Conservation (phyloP, 1,284 basidiomycete species). For the Trametes versicolor region DNA sequence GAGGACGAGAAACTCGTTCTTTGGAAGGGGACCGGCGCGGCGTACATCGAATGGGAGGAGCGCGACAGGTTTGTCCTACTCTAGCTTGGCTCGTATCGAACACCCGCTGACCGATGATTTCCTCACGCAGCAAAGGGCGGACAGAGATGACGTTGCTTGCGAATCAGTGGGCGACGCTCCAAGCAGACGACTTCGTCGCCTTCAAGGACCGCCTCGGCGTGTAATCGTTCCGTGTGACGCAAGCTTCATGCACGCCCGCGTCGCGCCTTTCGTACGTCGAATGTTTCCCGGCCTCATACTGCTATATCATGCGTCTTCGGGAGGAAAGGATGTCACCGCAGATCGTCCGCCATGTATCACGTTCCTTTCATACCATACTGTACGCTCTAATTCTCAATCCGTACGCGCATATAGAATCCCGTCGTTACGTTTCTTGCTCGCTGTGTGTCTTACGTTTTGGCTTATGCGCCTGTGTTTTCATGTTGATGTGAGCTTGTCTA, state of each 20-base stretch:
- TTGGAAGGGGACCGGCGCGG: constrained; percentile 30
- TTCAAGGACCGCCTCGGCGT: constrained; percentile 32
- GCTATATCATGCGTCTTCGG: not conserved
- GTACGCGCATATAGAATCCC: not conserved
- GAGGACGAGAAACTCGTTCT: constrained; percentile 22
- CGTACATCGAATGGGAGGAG: constrained; percentile 32
- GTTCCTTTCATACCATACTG: not conserved
- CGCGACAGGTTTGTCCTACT: constrained; percentile 31
- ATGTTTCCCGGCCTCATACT: not conserved
- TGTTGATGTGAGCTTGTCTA: not conserved
- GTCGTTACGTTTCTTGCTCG: not conserved
- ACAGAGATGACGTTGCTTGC: constrained; percentile 31
- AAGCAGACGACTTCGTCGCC: constrained; percentile 27
- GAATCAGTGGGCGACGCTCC: constrained; percentile 28
- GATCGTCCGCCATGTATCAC: not conserved
- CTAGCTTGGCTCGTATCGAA: not conserved
- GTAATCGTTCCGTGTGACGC: not conserved
- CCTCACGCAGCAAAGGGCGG: constrained; percentile 28
- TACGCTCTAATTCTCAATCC: not conserved
- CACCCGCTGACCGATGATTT: not conserved
- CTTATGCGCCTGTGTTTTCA: not conserved
- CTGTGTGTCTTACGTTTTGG: not conserved
- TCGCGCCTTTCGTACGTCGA: not conserved
- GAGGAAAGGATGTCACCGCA: not conserved
- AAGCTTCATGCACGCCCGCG: not conserved